These are phyloP conservation scores for Melampsora americana DNA, from an alignment of 1,284 basidiomycete genomes.

Conservation along the genomic window DNA sequence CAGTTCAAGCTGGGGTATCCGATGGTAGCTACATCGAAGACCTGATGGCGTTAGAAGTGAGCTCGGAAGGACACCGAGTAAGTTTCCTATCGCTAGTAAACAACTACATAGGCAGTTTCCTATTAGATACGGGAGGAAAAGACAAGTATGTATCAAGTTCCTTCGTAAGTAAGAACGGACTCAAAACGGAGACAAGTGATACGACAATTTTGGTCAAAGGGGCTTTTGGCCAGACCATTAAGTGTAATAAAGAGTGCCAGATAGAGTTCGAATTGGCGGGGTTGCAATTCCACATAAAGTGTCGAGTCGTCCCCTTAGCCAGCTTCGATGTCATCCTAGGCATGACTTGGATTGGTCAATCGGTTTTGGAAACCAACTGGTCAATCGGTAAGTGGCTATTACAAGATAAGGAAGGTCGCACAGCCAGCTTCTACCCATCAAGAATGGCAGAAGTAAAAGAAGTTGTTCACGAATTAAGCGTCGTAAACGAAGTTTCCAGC, in stretches of 20 bases:
- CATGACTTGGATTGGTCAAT: slow-evolving; percentile 8
- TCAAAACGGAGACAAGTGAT: background rate
- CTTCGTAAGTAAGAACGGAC: background rate
- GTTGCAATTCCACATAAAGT: slow-evolving; percentile 1
- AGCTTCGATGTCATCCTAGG: slow-evolving; percentile 20
- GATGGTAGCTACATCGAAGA: background rate
- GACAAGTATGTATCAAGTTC: background rate
- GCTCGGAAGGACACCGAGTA: background rate
- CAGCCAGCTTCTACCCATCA: background rate
- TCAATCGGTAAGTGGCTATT: background rate
- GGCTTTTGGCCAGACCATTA: background rate
- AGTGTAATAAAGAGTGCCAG: background rate
- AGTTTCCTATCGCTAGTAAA: background rate
- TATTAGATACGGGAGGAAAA: background rate
- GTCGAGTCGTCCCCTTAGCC: background rate
- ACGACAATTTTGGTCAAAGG: background rate
- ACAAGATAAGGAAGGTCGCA: background rate
- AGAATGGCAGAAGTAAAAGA: background rate
- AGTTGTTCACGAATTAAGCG: background rate
- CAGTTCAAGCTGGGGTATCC: background rate
- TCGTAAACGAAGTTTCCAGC: background rate
- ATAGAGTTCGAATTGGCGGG: background rate
- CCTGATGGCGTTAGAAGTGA: background rate
- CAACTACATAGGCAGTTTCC: background rate
- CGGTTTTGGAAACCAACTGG: slow-evolving; percentile 3